Evolutionary conservation across 352 stramenopile genomes (phyloP).

Genomic region (Lagenidium sp.): DNA sequence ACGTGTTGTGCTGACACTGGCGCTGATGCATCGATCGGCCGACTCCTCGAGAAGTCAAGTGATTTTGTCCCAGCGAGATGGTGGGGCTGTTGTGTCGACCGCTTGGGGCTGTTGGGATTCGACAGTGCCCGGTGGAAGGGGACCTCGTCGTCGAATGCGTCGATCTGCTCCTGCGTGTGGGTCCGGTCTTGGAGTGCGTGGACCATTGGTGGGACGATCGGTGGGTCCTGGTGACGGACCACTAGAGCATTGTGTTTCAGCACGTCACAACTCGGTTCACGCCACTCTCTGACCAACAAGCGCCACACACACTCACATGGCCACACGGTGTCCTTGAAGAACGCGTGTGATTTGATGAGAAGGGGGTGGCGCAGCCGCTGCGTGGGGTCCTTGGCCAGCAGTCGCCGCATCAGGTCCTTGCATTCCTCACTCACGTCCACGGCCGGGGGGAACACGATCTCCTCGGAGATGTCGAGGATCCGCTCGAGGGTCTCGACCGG

Average conservation of each 20-base stretch:
- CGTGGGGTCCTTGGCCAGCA: slow-evolving; percentile 20
- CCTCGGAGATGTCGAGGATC: slow-evolving; percentile 30
- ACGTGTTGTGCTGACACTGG: no score
- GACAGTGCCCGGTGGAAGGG: slow-evolving; percentile 17
- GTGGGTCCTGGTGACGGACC: slow-evolving; percentile 34
- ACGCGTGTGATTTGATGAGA: slow-evolving; percentile 90
- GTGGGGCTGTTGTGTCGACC: not conserved
- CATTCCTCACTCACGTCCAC: slow-evolving; percentile 43
- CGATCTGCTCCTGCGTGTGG: slow-evolving; percentile 14
- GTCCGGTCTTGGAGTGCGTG: slow-evolving; percentile 21
- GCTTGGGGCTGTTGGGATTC: slow-evolving; percentile 8
- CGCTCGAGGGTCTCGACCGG: slow-evolving; percentile 39
- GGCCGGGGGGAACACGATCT: slow-evolving; percentile 45
- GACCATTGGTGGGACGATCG: slow-evolving; percentile 27
- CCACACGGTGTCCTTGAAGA: slow-evolving; percentile 86
- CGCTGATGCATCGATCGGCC: not conserved
- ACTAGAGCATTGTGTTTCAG: slow-evolving; percentile 13
- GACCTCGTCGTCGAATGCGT: slow-evolving; percentile 31
- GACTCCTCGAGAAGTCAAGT: not conserved
- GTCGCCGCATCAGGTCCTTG: slow-evolving; percentile 61
- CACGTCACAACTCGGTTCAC: not conserved
- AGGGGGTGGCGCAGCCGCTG: slow-evolving; percentile 84
- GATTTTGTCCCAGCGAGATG: not conserved
- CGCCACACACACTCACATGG: slow-evolving; percentile 40
- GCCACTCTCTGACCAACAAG: not conserved